Percentiles rank a stretch among this genome's conserved stretches.
Evolutionary conservation across 345 rosid species (phyloP).

Genomic region (Aethionema arabicum): DNA sequence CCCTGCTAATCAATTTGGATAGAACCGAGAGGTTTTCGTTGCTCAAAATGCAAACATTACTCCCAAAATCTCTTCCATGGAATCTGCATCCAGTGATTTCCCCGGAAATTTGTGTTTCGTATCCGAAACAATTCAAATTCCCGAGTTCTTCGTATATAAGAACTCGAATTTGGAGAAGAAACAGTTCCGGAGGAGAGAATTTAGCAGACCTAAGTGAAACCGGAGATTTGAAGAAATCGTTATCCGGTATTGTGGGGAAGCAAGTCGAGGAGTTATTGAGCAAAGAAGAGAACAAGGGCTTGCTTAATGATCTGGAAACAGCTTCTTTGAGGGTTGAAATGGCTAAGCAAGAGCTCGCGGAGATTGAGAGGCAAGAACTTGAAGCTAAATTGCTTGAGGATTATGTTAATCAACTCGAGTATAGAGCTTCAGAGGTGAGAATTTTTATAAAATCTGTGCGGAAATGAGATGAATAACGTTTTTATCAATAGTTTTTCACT

Average conservation of each 20-base stretch:
- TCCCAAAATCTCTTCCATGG: conserved; percentile 29
- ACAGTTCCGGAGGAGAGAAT: conserved; percentile 34
- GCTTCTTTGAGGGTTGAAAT: conserved; percentile 74
- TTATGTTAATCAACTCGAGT: conserved; percentile 57
- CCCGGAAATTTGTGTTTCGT: neutral
- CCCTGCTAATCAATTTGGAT: too few relatives aligned
- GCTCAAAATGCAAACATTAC: conserved; percentile 27
- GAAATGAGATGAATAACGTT: neutral
- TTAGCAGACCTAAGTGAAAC: conserved; percentile 21
- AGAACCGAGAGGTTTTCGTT: too few relatives aligned
- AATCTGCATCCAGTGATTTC: conserved; percentile 14
- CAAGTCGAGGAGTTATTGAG: conserved; percentile 68
- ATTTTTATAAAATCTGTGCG: neutral
- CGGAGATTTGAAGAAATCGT: conserved; percentile 50
- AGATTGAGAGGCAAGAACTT: conserved; percentile 70
- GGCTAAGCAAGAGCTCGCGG: conserved; percentile 67
- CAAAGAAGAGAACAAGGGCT: conserved; percentile 65
- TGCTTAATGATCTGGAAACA: conserved; percentile 74
- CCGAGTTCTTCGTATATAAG: conserved; percentile 16
- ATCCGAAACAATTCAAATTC: conserved; percentile 5
- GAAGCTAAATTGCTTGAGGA: conserved; percentile 53
- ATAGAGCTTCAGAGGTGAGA: conserved; percentile 68
- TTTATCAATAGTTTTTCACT: neutral
- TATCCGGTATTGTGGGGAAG: conserved; percentile 60
- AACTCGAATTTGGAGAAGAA: conserved; percentile 38